Conservation (phyloP, 257 asterid species). For the Solanum virginianum region DNA sequence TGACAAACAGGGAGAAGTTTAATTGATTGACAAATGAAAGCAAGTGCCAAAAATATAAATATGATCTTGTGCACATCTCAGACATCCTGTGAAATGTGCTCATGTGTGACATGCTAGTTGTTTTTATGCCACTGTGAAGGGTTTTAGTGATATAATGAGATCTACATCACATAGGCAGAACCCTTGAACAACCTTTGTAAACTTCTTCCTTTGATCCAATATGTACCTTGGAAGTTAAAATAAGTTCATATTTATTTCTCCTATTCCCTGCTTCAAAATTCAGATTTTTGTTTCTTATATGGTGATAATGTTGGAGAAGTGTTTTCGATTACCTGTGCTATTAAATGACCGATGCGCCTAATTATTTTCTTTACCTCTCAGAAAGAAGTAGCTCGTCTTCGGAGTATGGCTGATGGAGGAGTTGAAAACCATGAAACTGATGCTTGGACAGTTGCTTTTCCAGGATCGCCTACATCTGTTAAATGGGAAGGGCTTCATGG, state of each 20-base stretch:
- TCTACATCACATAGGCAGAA: background rate
- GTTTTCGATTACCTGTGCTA: background rate
- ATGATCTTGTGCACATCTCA: background rate
- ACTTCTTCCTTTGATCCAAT: background rate
- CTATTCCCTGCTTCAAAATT: background rate
- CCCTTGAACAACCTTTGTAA: background rate
- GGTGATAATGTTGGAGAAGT: background rate
- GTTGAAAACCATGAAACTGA: slow-evolving; percentile 51
- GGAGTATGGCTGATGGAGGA: slow-evolving; percentile 56
- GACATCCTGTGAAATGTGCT: background rate
- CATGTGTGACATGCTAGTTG: background rate
- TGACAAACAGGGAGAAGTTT: background rate
- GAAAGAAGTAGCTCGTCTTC: slow-evolving; percentile 67
- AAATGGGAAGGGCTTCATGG: slow-evolving; percentile 81
- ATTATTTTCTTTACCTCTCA: slow-evolving; percentile 11
- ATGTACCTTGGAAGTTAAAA: background rate
- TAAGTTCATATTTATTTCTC: background rate
- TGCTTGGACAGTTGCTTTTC: slow-evolving; percentile 33
- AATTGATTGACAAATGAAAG: background rate
- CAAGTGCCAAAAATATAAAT: background rate
- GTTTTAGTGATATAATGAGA: background rate
- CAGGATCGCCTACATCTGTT: slow-evolving; percentile 61
- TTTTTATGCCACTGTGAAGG: background rate
- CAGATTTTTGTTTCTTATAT: background rate
- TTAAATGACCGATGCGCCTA: background rate